These are phyloP conservation scores for Backusella luteola DNA, from an alignment of 192 early-diverging fungal genomes.

Conservation along the genomic window DNA sequence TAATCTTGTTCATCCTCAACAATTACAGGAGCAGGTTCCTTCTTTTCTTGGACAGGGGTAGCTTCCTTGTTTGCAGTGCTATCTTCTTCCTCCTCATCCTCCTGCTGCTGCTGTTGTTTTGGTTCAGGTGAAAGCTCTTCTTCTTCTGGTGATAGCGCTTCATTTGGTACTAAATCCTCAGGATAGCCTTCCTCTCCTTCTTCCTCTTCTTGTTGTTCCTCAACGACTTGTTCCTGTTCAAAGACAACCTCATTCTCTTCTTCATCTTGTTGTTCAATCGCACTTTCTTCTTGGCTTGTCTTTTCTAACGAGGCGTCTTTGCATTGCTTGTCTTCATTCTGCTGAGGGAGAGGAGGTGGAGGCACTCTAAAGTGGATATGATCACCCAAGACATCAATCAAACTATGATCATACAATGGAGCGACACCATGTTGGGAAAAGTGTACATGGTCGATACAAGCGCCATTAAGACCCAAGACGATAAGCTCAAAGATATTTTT, in stretches of 20 bases:
- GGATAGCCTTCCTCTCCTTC: background rate
- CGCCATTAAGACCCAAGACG: constrained; percentile 50
- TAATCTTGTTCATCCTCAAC: constrained; percentile 30
- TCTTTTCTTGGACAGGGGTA: constrained; percentile 1
- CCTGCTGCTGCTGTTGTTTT: background rate
- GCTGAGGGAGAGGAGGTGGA: background rate
- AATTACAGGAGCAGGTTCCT: background rate
- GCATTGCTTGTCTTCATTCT: background rate
- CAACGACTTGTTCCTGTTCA: constrained; percentile 8
- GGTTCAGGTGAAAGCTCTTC: constrained; percentile 4
- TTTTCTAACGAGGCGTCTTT: background rate
- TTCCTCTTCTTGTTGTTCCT: background rate
- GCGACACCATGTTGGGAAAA: constrained; percentile 39
- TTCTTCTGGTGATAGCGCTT: background rate
- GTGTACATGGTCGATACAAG: constrained; percentile 38
- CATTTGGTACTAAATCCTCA: background rate
- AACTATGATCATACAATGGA: constrained; percentile 32
- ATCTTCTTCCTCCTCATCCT: background rate
- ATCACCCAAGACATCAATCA: constrained; percentile 50
- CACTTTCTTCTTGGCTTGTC: background rate
- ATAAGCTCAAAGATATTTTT: constrained; percentile 36
- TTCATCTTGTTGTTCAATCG: background rate
- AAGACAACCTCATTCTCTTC: background rate
- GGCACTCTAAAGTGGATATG: constrained; percentile 41
- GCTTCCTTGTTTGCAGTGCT: background rate